Percentiles rank a stretch among this genome's conserved stretches.
Evolutionary conservation across 441 rosid genomes (phyloP).

Genomic region (Gossypium aridum): DNA sequence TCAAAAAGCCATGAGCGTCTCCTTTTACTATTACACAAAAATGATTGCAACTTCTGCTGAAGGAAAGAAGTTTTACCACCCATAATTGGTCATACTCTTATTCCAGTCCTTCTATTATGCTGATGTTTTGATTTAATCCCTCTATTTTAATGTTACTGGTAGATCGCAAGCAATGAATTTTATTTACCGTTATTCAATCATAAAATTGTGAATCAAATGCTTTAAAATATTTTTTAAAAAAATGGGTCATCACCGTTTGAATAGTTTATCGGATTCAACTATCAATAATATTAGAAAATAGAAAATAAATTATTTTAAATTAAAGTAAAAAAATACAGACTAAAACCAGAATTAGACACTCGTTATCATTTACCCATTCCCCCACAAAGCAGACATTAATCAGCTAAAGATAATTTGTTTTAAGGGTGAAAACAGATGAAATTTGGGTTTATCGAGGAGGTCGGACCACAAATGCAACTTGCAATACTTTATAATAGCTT

Average conservation of each 20-base stretch:
- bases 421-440: not conserved
- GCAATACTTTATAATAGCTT: not conserved
- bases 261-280: not conserved
- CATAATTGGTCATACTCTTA: not conserved
- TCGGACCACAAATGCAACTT: not conserved
- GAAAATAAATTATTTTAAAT: too few species aligned
- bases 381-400: not conserved
- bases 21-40: slow-evolving; percentile 5
- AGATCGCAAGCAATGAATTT: too few species aligned
- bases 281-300: too few species aligned
- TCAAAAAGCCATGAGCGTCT: slow-evolving; percentile 2
- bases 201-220: too few species aligned
- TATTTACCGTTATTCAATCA: too few species aligned
- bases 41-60: not conserved
- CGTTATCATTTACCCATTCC: not conserved
- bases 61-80: not conserved
- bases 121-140: not conserved
- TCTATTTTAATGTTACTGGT: too few species aligned
- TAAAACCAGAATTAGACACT: not conserved
- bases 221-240: too few species aligned
- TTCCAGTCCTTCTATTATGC: not conserved
- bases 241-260: not conserved
- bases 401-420: not conserved
- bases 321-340: not conserved
- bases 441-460: too few species aligned